phyloP scores from a whole-genome alignment of 2,329 filamentous ascomycete genomes.

The Exophiala oligosperma region DNA sequence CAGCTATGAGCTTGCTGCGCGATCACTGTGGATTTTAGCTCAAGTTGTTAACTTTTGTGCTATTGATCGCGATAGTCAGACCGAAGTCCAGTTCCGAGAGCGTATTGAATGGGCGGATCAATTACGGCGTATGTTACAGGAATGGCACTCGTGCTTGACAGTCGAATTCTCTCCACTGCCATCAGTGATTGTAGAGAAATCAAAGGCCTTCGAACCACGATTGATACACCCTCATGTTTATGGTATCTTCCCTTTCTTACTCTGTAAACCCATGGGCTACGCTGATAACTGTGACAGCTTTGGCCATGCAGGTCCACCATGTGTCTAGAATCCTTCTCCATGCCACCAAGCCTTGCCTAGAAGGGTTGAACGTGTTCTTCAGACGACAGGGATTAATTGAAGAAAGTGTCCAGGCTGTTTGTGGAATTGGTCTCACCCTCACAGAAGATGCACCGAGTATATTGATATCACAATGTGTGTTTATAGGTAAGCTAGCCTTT shows the following conservation, averaged over 20 bases:
- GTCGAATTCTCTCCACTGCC: constrained; percentile 33
- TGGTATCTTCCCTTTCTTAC: constrained; percentile 14
- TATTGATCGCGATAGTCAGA: not conserved
- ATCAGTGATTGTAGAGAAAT: not conserved
- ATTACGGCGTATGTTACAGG: constrained; percentile 26
- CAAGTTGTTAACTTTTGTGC: constrained; percentile 33
- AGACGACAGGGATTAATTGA: not conserved
- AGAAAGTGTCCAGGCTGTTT: constrained; percentile 29
- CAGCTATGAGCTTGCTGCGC: constrained; percentile 55
- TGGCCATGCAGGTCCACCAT: constrained; percentile 2
- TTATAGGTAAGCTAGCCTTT: constrained; percentile 6
- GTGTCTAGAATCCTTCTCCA: not conserved
- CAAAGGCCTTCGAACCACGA: constrained; percentile 24
- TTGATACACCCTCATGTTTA: constrained; percentile 32
- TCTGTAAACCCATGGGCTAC: not conserved
- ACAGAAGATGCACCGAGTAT: constrained; percentile 25
- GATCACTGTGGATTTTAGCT: constrained; percentile 56
- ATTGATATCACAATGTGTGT: constrained; percentile 10
- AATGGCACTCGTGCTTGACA: constrained; percentile 32
- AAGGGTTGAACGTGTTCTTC: not conserved
- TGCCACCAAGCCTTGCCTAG: not conserved
- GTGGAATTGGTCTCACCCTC: constrained; percentile 31
- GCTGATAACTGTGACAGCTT: not conserved
- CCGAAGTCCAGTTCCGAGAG: not conserved
- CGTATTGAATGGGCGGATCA: constrained; percentile 1